Evolutionary conservation across 495 filamentous ascomycete species (phyloP).

Genomic region (Evernia prunastri): DNA sequence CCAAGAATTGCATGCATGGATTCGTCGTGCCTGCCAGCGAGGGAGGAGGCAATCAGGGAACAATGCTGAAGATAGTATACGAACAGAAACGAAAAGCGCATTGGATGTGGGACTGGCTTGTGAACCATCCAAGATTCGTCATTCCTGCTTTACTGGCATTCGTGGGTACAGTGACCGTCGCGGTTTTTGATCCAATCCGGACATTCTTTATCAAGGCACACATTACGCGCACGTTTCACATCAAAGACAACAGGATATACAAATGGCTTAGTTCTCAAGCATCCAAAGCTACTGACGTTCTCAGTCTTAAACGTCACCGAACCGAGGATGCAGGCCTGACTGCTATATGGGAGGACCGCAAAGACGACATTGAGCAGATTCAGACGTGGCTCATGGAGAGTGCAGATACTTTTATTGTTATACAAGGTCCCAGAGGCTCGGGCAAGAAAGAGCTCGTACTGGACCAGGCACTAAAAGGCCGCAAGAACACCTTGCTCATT

Average conservation of each 20-base stretch:
- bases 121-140: conserved; percentile 82
- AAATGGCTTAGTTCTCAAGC: conserved; percentile 78
- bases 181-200: conserved; percentile 84
- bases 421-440: conserved; percentile 86
- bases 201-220: conserved; percentile 88
- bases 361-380: conserved; percentile 69
- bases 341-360: conserved; percentile 84
- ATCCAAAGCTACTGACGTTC: conserved; percentile 53
- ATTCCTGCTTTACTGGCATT: conserved; percentile 76
- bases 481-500: conserved; percentile 75
- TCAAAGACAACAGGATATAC: conserved; percentile 62
- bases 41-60: conserved; percentile 67
- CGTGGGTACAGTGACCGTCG: conserved; percentile 76
- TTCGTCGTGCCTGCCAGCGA: conserved; percentile 54
- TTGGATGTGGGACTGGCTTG: conserved; percentile 79
- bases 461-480: conserved; percentile 71
- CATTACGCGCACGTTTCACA: conserved; percentile 67
- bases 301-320: conserved; percentile 49
- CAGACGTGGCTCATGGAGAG: conserved; percentile 83
- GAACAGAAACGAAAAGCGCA: conserved; percentile 68
- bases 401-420: conserved; percentile 84
- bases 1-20: conserved; percentile 89
- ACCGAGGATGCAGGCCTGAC: conserved; percentile 63
- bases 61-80: conserved; percentile 71
- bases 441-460: conserved; percentile 85